Conservation (phyloP, 495 filamentous ascomycete genomes). For the Haplographium delicatum region DNA sequence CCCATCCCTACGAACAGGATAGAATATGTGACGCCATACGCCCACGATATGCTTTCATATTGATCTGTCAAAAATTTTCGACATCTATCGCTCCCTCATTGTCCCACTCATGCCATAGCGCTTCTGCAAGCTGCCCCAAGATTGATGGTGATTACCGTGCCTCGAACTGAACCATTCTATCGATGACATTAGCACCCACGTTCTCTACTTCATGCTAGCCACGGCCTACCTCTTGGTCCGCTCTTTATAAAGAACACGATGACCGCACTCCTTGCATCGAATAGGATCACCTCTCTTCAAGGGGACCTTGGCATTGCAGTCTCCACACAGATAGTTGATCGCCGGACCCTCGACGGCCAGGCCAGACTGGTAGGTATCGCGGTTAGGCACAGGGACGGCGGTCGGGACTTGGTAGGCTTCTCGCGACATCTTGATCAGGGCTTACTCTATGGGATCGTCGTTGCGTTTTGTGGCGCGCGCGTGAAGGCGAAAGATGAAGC, state of each 20-base stretch:
- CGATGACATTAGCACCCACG: background rate
- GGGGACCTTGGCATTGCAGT: conserved; percentile 78
- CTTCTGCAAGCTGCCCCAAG: background rate
- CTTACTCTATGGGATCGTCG: too few relatives aligned
- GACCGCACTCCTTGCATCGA: conserved; percentile 92
- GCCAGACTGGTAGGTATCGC: conserved; percentile 32
- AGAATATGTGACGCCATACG: conserved; percentile 1
- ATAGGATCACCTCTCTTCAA: conserved; percentile 83
- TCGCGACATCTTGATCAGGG: too few relatives aligned
- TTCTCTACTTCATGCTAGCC: background rate
- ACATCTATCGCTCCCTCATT: too few relatives aligned
- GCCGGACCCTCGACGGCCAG: conserved; percentile 31
- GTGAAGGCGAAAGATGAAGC: too few relatives aligned
- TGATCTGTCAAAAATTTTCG: too few relatives aligned
- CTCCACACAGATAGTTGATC: conserved; percentile 88
- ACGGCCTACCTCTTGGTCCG: conserved; percentile 81
- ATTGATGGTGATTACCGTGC: conserved; percentile 55
- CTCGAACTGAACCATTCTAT: conserved; percentile 95
- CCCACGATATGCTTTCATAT: conserved; percentile 18
- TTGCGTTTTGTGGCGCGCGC: too few relatives aligned
- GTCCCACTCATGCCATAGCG: too few relatives aligned
- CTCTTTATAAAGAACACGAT: conserved; percentile 96
- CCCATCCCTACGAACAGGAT: background rate
- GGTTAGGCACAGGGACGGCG: conserved; percentile 17
- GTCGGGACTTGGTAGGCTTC: conserved; percentile 58